phyloP scores from a whole-genome alignment of 345 rosid species.

The Capsella bursapastoris region DNA sequence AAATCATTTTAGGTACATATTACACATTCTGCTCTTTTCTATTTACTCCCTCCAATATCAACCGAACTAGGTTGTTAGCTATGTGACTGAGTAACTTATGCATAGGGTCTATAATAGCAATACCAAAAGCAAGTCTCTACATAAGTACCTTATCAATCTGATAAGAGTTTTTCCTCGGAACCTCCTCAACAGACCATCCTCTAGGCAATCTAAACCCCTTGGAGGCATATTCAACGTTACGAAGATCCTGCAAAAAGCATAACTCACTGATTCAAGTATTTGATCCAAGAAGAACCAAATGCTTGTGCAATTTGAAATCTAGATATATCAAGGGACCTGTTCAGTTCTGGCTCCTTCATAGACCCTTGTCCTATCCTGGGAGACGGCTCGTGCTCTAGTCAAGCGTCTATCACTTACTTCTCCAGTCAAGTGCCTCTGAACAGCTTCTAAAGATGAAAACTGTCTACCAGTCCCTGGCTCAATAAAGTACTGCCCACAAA shows the following conservation, averaged over 20 bases:
- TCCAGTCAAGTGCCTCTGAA: slow-evolving; percentile 32
- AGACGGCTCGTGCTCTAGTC: slow-evolving; percentile 15
- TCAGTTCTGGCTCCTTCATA: slow-evolving; percentile 29
- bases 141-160: slow-evolving; percentile 40
- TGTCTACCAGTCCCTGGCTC: slow-evolving; percentile 41
- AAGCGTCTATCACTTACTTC: slow-evolving; percentile 21
- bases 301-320: slow-evolving; percentile 17
- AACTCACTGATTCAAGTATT: slow-evolving; percentile 1
- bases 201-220: slow-evolving; percentile 49
- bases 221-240: slow-evolving; percentile 28
- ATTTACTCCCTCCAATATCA: neutral
- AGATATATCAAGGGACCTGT: slow-evolving; percentile 25
- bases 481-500: slow-evolving; percentile 24
- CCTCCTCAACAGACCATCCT: slow-evolving; percentile 54
- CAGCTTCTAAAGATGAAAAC: slow-evolving; percentile 36
- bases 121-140: neutral
- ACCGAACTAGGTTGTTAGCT: neutral
- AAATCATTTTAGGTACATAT: neutral
- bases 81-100: neutral
- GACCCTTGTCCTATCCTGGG: neutral
- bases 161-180: slow-evolving; percentile 42
- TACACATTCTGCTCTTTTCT: slow-evolving; percentile 12
- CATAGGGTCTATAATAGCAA: slow-evolving; percentile 3
- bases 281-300: slow-evolving; percentile 3
- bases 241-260: slow-evolving; percentile 21